Percentiles rank a stretch among this genome's conserved stretches.
phyloP scores from a whole-genome alignment of 805 yeast genomes.

The Phaffomyces opuntiae region DNA sequence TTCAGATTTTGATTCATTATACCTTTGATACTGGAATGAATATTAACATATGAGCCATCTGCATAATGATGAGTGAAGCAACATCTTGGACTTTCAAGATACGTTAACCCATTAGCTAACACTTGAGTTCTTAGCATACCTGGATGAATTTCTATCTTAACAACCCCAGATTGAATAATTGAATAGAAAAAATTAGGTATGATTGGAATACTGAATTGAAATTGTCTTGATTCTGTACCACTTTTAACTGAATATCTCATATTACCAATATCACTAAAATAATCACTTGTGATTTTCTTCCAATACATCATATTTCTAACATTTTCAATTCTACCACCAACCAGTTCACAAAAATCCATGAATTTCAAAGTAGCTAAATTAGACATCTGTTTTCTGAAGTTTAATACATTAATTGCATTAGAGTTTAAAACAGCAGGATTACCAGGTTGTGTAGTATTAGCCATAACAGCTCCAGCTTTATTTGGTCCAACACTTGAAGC shows the following conservation, averaged over 20 bases:
- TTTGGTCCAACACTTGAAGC: neutral
- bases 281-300: slow-evolving; percentile 41
- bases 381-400: slow-evolving; percentile 34
- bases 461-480: neutral
- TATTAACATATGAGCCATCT: slow-evolving; percentile 66
- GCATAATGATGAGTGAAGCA: slow-evolving; percentile 44
- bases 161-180: slow-evolving; percentile 44
- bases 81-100: slow-evolving; percentile 46
- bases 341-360: slow-evolving; percentile 41
- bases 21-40: slow-evolving; percentile 55
- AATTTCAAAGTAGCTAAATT: slow-evolving; percentile 45
- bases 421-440: slow-evolving; percentile 1
- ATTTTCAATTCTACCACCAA: slow-evolving; percentile 37
- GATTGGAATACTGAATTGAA: slow-evolving; percentile 56
- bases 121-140: slow-evolving; percentile 44
- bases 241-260: slow-evolving; percentile 40
- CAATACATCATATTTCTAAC: slow-evolving; percentile 41
- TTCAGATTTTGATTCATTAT: slow-evolving; percentile 54
- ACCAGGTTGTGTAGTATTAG: neutral
- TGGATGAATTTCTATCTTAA: slow-evolving; percentile 44
- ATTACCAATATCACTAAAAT: slow-evolving; percentile 45
- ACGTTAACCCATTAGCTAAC: slow-evolving; percentile 44
- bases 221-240: slow-evolving; percentile 43
- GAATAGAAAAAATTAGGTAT: slow-evolving; percentile 58
- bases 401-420: slow-evolving; percentile 13